Evolutionary conservation across 495 filamentous ascomycete genomes (phyloP), one percentile per base, ranked within the genome.

Genomic region (Lepraria neglecta): DNA sequence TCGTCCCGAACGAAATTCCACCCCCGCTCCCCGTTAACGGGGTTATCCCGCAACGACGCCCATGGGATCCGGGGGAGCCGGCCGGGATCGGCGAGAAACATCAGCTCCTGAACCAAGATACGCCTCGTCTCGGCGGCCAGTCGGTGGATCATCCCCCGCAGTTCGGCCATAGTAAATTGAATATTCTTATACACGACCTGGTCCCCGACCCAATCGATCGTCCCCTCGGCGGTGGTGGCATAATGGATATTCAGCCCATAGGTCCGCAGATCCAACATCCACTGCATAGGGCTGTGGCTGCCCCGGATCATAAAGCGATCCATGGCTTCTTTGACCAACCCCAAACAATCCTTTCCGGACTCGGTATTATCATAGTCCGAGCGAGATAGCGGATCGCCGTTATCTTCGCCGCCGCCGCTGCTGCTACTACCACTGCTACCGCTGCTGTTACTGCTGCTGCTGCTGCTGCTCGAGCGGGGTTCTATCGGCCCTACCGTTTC

Each of bases 181-280:
- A 46, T 46, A 46, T 46, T 57, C 38, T 57, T 12, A 15, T 43
- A 57, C 12, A 35, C 7, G 11, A 57, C 19, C 38, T 43, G 21
- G 12, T 57, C 35, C 24, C 38, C 38, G 1, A 57, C n/a, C 35
- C 7, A 57, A 42, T 57, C 7, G 7, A 57, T 57, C 0, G 19
- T 38, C 33, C 54, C 54, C 11, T 57, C 19, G 3, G 5, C 35
- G 21, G 38, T 69, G 5, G 48, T 73, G 48, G 66, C 72, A 56
- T 70, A 73, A 65, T 71, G 44, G 47, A 74, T 67, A 63, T 72
- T 71, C n/a, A 72, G 55, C 19, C 69, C 38, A 61, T 73, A 74
- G 27, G 43, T 72, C 1, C 58, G 65, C 54, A 67, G 67, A 65
- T 72, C 52, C 6, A 73, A 63, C 19, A 72, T 62, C 53, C 44